These are phyloP conservation scores for Volvox africanus DNA, from an alignment of 139 green algal genomes.

Conservation along the genomic window DNA sequence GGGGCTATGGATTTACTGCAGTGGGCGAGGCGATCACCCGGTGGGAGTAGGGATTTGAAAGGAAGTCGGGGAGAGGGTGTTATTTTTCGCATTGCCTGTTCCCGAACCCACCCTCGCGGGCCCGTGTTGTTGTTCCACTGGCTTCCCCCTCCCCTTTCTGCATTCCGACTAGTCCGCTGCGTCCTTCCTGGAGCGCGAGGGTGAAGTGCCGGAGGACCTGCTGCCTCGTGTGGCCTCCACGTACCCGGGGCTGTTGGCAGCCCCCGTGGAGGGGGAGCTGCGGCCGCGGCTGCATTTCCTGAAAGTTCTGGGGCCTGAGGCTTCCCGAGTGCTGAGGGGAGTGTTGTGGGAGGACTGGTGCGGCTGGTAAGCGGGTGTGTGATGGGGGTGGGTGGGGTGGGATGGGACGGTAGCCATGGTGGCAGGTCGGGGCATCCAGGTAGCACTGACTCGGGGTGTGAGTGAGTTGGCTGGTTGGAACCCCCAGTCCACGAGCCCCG, in stretches of 20 bases:
- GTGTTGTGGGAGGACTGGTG: slow-evolving; percentile 41
- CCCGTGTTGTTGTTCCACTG: not conserved
- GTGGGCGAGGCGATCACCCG: too few species aligned
- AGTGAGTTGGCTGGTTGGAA: not conserved
- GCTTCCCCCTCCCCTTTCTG: not conserved
- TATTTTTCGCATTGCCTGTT: not conserved
- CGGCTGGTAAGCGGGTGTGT: not conserved
- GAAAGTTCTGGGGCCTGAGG: not conserved
- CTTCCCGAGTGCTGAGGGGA: not conserved
- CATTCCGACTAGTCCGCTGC: not conserved
- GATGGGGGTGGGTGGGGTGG: not conserved
- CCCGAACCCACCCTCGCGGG: not conserved
- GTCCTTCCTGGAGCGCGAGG: not conserved
- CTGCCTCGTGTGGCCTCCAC: not conserved
- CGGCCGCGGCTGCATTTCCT: slow-evolving; percentile 13
- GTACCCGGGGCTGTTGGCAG: not conserved
- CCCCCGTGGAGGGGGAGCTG: slow-evolving; percentile 1
- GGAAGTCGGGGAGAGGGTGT: not conserved
- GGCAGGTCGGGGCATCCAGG: not conserved
- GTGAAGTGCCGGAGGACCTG: not conserved
- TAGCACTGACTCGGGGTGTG: not conserved
- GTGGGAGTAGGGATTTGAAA: too few species aligned
- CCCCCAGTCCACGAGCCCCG: not conserved
- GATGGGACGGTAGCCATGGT: not conserved
- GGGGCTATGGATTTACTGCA: too few species aligned